Conservation (phyloP, 1,284 basidiomycete species). For the Pisolithus thermaeus region DNA sequence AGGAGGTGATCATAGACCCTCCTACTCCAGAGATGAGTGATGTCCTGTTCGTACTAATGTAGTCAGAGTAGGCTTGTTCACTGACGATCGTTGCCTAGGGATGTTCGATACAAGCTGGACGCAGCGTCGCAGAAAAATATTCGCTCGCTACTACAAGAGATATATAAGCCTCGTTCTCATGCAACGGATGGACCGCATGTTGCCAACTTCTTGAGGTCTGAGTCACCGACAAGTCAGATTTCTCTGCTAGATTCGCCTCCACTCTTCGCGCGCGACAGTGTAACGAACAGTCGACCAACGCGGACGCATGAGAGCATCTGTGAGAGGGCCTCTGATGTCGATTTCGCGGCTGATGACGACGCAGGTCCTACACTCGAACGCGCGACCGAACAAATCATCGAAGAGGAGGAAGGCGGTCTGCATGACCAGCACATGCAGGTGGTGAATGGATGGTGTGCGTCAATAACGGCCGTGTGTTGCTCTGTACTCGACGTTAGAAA, state of each 20-base stretch:
- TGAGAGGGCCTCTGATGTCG: not conserved
- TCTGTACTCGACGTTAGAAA: not conserved
- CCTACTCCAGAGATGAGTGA: constrained; percentile 25
- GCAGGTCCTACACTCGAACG: constrained; percentile 14
- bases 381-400: constrained; percentile 20
- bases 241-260: constrained; percentile 7
- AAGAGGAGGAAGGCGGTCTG: constrained; percentile 37
- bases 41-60: constrained; percentile 24
- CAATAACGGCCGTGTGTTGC: not conserved
- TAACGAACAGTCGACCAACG: not conserved
- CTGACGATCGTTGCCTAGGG: constrained; percentile 20
- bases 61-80: not conserved
- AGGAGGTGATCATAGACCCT: constrained; percentile 21
- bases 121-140: constrained; percentile 18
- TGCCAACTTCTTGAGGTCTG: constrained; percentile 26
- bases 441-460: constrained; percentile 55
- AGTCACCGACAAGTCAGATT: constrained; percentile 15
- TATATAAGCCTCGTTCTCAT: constrained; percentile 1
- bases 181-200: constrained; percentile 11
- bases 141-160: constrained; percentile 18
- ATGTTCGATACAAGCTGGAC: constrained; percentile 30
- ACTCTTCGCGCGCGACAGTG: constrained; percentile 6
- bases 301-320: not conserved
- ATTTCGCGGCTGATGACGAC: constrained; percentile 1
- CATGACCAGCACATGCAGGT: constrained; percentile 44